Evolutionary conservation across 2,329 filamentous ascomycete species (phyloP), one percentile per base, ranked within the genome.

Genomic region (Sporothrix phasma): DNA sequence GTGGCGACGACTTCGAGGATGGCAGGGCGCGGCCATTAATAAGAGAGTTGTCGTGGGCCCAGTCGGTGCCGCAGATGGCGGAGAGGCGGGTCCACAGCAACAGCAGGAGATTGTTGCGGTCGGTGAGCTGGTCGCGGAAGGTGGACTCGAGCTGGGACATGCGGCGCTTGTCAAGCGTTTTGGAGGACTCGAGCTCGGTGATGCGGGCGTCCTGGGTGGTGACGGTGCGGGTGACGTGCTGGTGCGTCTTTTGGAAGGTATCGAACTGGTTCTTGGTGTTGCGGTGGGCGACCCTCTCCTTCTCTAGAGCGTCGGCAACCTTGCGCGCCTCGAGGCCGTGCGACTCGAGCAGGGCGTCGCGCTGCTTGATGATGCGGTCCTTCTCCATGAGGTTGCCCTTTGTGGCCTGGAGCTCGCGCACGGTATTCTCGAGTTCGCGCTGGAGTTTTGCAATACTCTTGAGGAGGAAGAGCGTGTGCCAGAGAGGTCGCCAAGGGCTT

Each of bases 31-130:
- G 89, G 22, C 92, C 90, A 70, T 94, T 93, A 72, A 97, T 89
- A 26, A 96, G 84, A 64, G 88, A 88, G 74, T 97, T 92, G 71
- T 88, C 86, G 73, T 96, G 89, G 4, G 89, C 85, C 93, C 94
- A 99, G 72, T 97, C 94, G 0, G 86, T 83, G 11, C 94, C 94
- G 71, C 94, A 97, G 49, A 97, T 81, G 0, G 85, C 82, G 3
- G 90, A 92, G 8, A 99, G 81, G 53, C 89, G 84, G 67, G 93
- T 93, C 94, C 94, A 99, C 5, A 97, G 79, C n/a, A 86, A 82
- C 24, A 97, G 83, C 19, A 97, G 81, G 61, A 99, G 80, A 66
- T 90, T 88, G 76, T 97, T 97, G 63, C 94, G 87, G 76, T 97
- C 94, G 49, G 83, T 84, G 45, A 97, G 82, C 76, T 97, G 92